A percentile compares a stretch with the other conserved stretches of the same genome.
These are phyloP conservation scores for Ceratobasidium sp. DNA, from an alignment of 1,284 basidiomycete genomes.

Conservation along the genomic window DNA sequence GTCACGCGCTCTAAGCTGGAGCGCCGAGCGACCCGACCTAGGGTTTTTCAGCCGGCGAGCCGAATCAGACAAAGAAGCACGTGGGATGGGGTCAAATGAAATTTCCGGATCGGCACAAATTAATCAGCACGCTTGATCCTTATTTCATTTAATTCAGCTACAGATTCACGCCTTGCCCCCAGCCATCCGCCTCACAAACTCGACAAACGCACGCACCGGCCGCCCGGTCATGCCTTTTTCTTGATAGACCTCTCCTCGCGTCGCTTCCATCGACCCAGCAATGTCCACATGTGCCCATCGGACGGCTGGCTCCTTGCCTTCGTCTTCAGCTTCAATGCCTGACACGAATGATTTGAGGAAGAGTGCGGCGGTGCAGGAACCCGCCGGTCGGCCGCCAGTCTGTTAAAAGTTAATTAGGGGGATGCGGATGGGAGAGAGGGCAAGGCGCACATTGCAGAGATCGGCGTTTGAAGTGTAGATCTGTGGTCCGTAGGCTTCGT, in stretches of 20 bases:
- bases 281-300: slow-evolving; percentile 90
- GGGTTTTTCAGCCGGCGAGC: background rate
- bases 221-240: slow-evolving; percentile 85
- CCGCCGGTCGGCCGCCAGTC: slow-evolving; percentile 81
- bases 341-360: slow-evolving; percentile 86
- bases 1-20: background rate
- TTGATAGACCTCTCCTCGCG: slow-evolving; percentile 72
- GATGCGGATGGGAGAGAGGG: background rate
- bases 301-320: slow-evolving; percentile 65
- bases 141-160: too few relatives aligned
- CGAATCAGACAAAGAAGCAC: background rate
- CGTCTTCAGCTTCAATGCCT: slow-evolving; percentile 70
- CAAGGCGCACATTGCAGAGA: slow-evolving; percentile 76
- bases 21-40: too few relatives aligned
- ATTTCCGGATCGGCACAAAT: too few relatives aligned
- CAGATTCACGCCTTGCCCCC: slow-evolving; percentile 41
- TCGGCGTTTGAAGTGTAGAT: slow-evolving; percentile 86
- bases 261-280: slow-evolving; percentile 84
- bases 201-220: slow-evolving; percentile 62
- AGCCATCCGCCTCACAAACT: slow-evolving; percentile 57
- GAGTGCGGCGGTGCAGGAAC: slow-evolving; percentile 85
- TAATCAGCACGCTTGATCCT: background rate
- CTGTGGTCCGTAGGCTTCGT: slow-evolving; percentile 77
- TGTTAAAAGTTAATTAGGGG: slow-evolving; percentile 53
- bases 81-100: too few relatives aligned